phyloP scores from a whole-genome alignment of 2,329 filamentous ascomycete species.

The Colletotrichum caudatum region DNA sequence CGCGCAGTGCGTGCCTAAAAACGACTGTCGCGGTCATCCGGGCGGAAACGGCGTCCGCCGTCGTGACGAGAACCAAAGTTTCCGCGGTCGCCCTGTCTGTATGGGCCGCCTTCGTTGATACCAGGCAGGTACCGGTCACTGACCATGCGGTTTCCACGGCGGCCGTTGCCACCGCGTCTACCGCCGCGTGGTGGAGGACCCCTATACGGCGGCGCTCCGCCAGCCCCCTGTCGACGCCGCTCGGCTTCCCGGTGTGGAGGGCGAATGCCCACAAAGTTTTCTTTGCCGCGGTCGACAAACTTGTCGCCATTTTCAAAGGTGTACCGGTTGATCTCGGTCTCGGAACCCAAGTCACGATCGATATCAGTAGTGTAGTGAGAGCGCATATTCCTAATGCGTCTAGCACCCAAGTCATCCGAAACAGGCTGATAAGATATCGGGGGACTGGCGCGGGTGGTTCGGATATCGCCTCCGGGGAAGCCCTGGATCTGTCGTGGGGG shows the following conservation, averaged over 20 bases:
- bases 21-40: constrained; percentile 39
- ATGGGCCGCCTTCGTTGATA: constrained; percentile 41
- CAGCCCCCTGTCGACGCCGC: constrained; percentile 48
- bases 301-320: constrained; percentile 75
- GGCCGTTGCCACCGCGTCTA: constrained; percentile 47
- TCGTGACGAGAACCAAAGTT: constrained; percentile 43
- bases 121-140: constrained; percentile 52
- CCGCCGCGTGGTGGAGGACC: constrained; percentile 18
- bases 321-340: constrained; percentile 73
- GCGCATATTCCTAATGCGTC: constrained; percentile 70
- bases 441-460: constrained; percentile 58
- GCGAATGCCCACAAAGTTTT: constrained; percentile 74
- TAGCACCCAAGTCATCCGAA: constrained; percentile 70
- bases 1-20: constrained; percentile 2
- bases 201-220: constrained; percentile 41
- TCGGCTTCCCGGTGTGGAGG: constrained; percentile 67
- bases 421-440: constrained; percentile 68
- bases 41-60: constrained; percentile 39
- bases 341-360: constrained; percentile 57
- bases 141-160: constrained; percentile 46
- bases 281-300: constrained; percentile 79
- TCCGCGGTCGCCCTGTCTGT: constrained; percentile 44
- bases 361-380: constrained; percentile 59
- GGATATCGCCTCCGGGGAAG: constrained; percentile 44
- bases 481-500: constrained; percentile 34